Evolutionary conservation across 805 yeast species (phyloP), one percentile per base, ranked within the genome.

Genomic region (Sungouiella thailandica): DNA sequence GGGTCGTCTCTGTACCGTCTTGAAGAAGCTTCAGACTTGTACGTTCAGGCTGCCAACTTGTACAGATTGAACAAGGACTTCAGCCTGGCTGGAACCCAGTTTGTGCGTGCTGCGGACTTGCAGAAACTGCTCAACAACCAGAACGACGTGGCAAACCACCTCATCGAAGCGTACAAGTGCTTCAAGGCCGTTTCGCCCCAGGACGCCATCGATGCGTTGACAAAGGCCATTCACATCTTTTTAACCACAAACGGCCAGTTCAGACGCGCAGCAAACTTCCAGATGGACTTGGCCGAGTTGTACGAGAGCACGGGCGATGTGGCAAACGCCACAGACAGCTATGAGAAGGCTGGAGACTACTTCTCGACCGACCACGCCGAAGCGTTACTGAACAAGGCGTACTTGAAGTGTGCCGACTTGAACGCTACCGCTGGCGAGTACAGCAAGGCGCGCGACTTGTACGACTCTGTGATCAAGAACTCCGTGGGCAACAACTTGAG

Each of bases 331-430:
- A 72, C 82, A 34, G 70, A 70, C 35, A 76, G 88, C 18, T 47
- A 38, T 30, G 95, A 88, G 53, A 84, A 82, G 49, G 96, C 98
- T 8, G 96, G 96, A 25, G 97, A 93, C 52, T 93, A 96, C 89
- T 89, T 83, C 55, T 74, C 78, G 35, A 86, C 90, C 41, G 99
- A 93, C 60, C 89, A 87, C 38, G 97, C 97, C 0, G 83, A 82
- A 43, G 95, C 97, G 7, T 58, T 90, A 36, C 77, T 95, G 17
- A 88, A 80, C 61, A 93, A 93, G 64, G 89, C 94, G 16, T 83
- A 74, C 46, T 65, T 90, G 44, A 87, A 87, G 57, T 83, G 88
- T 43, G 97, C 97, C 2, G 97, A 93, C 54, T 68, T 93, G 47
- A 72, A 80, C 34, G 95, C 96, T 12, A 44, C 60, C 18, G 47